These are phyloP conservation scores for Trypanosomatidae sp. DNA, from an alignment of 208 protist species.

Conservation along the genomic window DNA sequence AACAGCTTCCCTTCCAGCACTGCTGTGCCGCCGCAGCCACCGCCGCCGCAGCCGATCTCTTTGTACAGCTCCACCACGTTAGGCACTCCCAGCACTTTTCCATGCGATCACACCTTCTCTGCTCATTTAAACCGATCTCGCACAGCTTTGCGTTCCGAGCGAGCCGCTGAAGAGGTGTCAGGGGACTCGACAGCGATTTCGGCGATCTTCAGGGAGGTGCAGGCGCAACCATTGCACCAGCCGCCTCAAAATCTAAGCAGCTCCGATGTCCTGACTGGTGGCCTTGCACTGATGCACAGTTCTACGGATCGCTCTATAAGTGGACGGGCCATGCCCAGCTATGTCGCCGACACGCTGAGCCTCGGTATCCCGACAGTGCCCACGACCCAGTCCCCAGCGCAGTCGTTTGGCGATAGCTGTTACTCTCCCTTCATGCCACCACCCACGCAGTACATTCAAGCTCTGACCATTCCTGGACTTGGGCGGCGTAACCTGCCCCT, in stretches of 20 bases:
- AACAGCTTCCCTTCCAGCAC: background rate
- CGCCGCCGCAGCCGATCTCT: background rate
- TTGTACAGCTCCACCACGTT: background rate
- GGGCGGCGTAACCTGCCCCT: background rate
- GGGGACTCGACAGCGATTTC: background rate
- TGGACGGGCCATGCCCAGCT: background rate
- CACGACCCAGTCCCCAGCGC: conserved; percentile 16
- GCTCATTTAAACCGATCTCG: background rate
- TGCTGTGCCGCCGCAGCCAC: background rate
- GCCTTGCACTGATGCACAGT: background rate
- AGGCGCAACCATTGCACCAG: conserved; percentile 1
- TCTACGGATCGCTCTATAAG: background rate
- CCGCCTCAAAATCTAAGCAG: background rate
- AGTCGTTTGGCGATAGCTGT: conserved; percentile 22
- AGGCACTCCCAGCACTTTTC: background rate
- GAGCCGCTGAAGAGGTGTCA: background rate
- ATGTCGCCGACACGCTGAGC: conserved; percentile 16
- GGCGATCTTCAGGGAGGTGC: background rate
- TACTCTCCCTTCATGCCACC: conserved; percentile 17
- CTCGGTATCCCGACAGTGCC: conserved; percentile 27
- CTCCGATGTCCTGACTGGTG: background rate
- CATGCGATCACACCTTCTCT: background rate
- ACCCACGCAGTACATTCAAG: conserved; percentile 14
- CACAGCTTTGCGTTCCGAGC: background rate
- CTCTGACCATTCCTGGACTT: conserved; percentile 19